phyloP scores from a whole-genome alignment of 23 red algal genomes.

The Gracilaria vermiculophylla region DNA sequence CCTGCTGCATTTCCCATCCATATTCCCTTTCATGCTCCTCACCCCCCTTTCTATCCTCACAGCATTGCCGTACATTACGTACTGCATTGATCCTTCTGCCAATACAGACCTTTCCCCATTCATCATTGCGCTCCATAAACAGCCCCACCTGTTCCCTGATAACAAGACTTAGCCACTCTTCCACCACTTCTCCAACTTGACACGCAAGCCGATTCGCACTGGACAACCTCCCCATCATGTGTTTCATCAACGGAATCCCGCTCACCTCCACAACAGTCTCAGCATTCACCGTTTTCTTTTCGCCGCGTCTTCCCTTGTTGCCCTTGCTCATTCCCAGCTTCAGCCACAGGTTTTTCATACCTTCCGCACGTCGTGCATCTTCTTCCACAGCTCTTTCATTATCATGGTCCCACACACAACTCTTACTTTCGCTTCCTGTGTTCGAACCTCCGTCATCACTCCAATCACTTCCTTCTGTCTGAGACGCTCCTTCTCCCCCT shows the following conservation, averaged over 20 bases:
- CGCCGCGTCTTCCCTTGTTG: neutral
- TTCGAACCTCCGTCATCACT: too few species aligned
- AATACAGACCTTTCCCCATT: slow-evolving; percentile 3
- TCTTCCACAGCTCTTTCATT: neutral
- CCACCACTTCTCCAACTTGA: slow-evolving; percentile 16
- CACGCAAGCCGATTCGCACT: neutral
- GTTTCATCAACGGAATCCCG: too few species aligned
- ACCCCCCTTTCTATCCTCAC: neutral
- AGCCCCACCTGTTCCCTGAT: neutral
- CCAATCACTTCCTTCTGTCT: too few species aligned
- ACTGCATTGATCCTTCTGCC: neutral
- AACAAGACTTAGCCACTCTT: slow-evolving; percentile 21
- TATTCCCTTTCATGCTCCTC: neutral
- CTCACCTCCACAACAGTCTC: neutral
- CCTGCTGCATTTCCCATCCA: neutral
- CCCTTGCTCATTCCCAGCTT: neutral
- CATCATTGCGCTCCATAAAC: neutral
- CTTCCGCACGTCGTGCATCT: neutral
- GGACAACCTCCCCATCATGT: too few species aligned
- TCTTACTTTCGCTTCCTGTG: neutral
- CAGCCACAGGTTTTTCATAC: neutral
- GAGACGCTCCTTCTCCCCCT: too few species aligned
- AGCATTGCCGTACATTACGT: too few species aligned
- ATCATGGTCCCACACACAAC: neutral
- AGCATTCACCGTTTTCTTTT: neutral